Evolutionary conservation across 495 filamentous ascomycete species (phyloP), one percentile per base, ranked within the genome.

Genomic region (Penicillium goetzii): DNA sequence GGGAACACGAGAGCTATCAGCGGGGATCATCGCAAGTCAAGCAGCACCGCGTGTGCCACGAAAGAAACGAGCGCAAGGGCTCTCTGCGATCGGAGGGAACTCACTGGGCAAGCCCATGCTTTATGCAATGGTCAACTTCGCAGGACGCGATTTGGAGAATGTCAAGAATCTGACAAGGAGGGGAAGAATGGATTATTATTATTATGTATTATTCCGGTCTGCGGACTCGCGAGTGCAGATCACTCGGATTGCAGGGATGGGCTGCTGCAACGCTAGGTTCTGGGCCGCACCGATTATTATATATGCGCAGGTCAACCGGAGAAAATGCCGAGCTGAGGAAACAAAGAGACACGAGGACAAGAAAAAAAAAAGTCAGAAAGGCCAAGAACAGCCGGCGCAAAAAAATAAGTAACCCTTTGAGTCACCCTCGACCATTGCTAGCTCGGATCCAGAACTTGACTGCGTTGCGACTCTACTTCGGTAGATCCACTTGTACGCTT

Each of bases 101-200:
- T 21, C 49, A 72, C 70, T 65, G 63, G 62, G 0, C 19, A 60
- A 28, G 7, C 64, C 67, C 69, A 72, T 72, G 47, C 28, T 60
- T 47, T 45, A 61, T 57, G 21, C 26, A 23, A 49, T 54, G 50
- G 28, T 52, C 11, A 49, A 21, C 14, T 45, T 8, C 34, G 15
- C 6, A 53, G 30, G 19, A 38, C 17, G 25, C 7, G 25, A 17
- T 9, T 28, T 17, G 34, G 2, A 8, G 12, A 28, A 43, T 4
- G 25, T 23, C 34, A 15, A 28, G 19, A 43, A 17, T 23, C 14
- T 40, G 8, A 17, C 38, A 25, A 14, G 10, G 33, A 40, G 38
- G 58, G 50, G 45, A 60, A 51, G 5, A 19, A n/a, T 25, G 19
- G 8, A 21, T n/a, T n/a, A n/a, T n/a, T n/a, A 4, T 3, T 2